These are phyloP conservation scores for Candida silvicultrix DNA, from an alignment of 805 yeast species.

Conservation along the genomic window DNA sequence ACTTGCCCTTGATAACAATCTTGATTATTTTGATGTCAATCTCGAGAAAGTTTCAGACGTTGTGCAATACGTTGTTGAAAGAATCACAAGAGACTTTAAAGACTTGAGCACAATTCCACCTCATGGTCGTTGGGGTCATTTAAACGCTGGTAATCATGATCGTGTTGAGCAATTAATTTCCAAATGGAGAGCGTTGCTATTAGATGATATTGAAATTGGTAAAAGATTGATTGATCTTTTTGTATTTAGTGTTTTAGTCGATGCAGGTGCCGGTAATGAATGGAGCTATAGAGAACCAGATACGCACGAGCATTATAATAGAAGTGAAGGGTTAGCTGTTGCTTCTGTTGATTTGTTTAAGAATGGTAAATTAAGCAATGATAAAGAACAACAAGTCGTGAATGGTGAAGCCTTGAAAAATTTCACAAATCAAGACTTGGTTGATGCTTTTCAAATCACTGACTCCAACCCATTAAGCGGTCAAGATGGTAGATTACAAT, in stretches of 20 bases:
- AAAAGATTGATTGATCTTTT: conserved; percentile 51
- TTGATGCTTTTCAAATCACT: conserved; percentile 41
- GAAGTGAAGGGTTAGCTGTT: conserved; percentile 63
- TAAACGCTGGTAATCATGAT: conserved; percentile 41
- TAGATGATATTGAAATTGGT: conserved; percentile 39
- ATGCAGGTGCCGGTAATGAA: conserved; percentile 61
- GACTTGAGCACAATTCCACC: conserved; percentile 46
- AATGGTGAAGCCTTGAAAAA: conserved; percentile 33
- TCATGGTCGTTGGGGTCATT: conserved; percentile 65
- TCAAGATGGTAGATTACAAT: conserved; percentile 42
- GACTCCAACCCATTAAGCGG: conserved; percentile 46
- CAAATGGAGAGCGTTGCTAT: conserved; percentile 27
- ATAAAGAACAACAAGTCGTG: conserved; percentile 29
- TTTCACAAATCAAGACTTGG: conserved; percentile 30
- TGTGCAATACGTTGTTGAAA: conserved; percentile 37
- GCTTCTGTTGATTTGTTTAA: conserved; percentile 51
- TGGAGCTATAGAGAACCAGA: conserved; percentile 44
- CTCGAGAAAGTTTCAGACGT: conserved; percentile 32
- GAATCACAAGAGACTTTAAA: conserved; percentile 37
- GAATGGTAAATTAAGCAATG: conserved; percentile 38
- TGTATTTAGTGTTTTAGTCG: conserved; percentile 53
- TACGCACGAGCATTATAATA: conserved; percentile 24
- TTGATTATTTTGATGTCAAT: conserved; percentile 41
- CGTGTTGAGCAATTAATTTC: conserved; percentile 39
- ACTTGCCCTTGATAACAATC: conserved; percentile 29